Evolutionary conservation across 2,329 filamentous ascomycete species (phyloP).

Genomic region (Colletotrichum coccodes): DNA sequence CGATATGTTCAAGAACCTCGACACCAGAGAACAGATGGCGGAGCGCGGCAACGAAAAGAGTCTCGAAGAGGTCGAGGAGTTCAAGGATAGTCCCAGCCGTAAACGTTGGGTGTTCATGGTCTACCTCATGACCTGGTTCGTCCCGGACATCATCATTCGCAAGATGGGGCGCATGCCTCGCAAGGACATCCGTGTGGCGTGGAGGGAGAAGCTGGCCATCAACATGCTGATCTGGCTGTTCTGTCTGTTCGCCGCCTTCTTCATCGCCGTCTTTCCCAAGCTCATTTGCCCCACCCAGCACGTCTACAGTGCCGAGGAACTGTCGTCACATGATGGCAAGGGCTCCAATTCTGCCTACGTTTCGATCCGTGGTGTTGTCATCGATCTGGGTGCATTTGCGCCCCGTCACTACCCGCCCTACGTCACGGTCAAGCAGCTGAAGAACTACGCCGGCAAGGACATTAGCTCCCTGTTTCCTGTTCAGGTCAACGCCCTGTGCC

Average conservation of each 20-base stretch:
- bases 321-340: slow-evolving; percentile 80
- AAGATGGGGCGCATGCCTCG: slow-evolving; percentile 85
- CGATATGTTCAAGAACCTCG: slow-evolving; percentile 98
- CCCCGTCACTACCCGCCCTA: slow-evolving; percentile 80
- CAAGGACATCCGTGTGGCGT: slow-evolving; percentile 91
- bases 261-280: slow-evolving; percentile 87
- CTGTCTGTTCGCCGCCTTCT: slow-evolving; percentile 83
- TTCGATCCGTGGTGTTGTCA: slow-evolving; percentile 89
- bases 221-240: slow-evolving; percentile 96
- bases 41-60: slow-evolving; percentile 94
- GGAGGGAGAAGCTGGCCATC: slow-evolving; percentile 98
- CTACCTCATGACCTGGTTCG: slow-evolving; percentile 84
- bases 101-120: slow-evolving; percentile 92
- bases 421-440: slow-evolving; percentile 68
- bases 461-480: slow-evolving; percentile 91
- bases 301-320: slow-evolving; percentile 83
- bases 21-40: slow-evolving; percentile 92
- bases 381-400: slow-evolving; percentile 80
- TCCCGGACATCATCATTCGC: slow-evolving; percentile 86
- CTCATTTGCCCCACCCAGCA: slow-evolving; percentile 93
- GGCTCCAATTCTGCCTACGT: slow-evolving; percentile 72
- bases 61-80: slow-evolving; percentile 89
- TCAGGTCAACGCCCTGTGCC: slow-evolving; percentile 91
- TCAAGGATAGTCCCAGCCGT: slow-evolving; percentile 79
- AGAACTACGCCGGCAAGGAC: slow-evolving; percentile 87